phyloP scores from a whole-genome alignment of 345 rosid genomes.

The Gossypium anomalum region DNA sequence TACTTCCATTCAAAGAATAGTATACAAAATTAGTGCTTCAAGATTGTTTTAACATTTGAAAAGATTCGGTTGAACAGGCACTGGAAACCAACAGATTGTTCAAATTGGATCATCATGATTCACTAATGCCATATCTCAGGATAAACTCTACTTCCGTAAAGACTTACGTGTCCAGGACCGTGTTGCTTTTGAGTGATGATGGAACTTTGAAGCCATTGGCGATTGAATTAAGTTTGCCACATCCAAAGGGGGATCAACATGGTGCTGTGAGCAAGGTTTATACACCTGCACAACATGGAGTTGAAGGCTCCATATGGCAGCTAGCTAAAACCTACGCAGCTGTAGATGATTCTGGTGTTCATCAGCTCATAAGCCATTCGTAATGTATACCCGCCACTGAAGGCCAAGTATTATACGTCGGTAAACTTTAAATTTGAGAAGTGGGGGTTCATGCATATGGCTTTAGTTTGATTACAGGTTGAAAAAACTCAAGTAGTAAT shows the following conservation, averaged over 20 bases:
- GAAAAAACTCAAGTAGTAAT: constrained; percentile 61
- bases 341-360: constrained; percentile 77
- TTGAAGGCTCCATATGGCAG: constrained; percentile 60
- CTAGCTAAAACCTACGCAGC: constrained; percentile 82
- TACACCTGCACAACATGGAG: constrained; percentile 61
- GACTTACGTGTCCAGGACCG: constrained; percentile 72
- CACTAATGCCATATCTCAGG: constrained; percentile 62
- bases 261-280: constrained; percentile 60
- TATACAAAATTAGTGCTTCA: no score
- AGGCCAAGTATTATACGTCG: not conserved
- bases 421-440: not conserved
- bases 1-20: no score
- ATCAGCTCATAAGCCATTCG: constrained; percentile 93
- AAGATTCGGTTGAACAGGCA: constrained; percentile 39
- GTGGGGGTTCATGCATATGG: not conserved
- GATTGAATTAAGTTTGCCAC: constrained; percentile 76
- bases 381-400: not conserved
- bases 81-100: constrained; percentile 51
- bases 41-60: no score
- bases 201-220: constrained; percentile 80
- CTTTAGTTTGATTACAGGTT: constrained; percentile 32
- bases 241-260: constrained; percentile 50
- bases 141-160: constrained; percentile 56
- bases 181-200: constrained; percentile 64
- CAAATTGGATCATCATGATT: constrained; percentile 76